phyloP scores from a whole-genome alignment of 2,329 filamentous ascomycete genomes.

The Pyrenophora seminiperda region DNA sequence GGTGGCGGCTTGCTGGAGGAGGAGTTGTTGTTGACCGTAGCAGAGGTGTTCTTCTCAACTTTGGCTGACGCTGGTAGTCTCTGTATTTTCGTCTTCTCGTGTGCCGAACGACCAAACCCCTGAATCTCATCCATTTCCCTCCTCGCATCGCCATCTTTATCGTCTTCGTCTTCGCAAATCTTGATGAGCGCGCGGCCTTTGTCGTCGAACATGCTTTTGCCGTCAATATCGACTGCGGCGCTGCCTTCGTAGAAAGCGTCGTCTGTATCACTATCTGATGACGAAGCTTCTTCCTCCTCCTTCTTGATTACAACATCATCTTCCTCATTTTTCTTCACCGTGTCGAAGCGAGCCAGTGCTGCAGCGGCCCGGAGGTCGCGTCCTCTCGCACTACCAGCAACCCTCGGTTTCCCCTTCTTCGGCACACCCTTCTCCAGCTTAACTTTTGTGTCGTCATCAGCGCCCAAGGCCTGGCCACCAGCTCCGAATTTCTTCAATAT shows the following conservation, averaged over 20 bases:
- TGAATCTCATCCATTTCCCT: constrained; percentile 72
- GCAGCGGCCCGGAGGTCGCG: constrained; percentile 77
- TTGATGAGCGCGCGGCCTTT: constrained; percentile 70
- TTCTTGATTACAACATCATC: constrained; percentile 52
- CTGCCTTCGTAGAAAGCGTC: constrained; percentile 49
- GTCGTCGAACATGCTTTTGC: constrained; percentile 66
- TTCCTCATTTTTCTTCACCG: constrained; percentile 54
- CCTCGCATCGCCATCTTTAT: constrained; percentile 42
- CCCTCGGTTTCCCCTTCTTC: constrained; percentile 68
- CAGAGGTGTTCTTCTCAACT: background rate
- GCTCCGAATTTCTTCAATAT: constrained; percentile 78
- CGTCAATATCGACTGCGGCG: constrained; percentile 68
- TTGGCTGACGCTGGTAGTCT: background rate
- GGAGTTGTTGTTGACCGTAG: background rate
- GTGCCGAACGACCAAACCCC: constrained; percentile 46
- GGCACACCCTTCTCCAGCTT: constrained; percentile 70
- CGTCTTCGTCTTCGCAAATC: constrained; percentile 73
- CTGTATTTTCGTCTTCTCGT: constrained; percentile 17
- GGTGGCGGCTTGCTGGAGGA: too few species aligned
- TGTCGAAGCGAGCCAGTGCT: constrained; percentile 73
- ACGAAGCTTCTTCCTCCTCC: constrained; percentile 26
- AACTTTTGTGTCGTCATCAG: constrained; percentile 68
- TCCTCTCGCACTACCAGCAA: constrained; percentile 75
- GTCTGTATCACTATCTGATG: constrained; percentile 44
- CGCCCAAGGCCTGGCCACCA: constrained; percentile 70